phyloP scores from a whole-genome alignment of 352 stramenopile species.

The Phytophthora pinifolia region DNA sequence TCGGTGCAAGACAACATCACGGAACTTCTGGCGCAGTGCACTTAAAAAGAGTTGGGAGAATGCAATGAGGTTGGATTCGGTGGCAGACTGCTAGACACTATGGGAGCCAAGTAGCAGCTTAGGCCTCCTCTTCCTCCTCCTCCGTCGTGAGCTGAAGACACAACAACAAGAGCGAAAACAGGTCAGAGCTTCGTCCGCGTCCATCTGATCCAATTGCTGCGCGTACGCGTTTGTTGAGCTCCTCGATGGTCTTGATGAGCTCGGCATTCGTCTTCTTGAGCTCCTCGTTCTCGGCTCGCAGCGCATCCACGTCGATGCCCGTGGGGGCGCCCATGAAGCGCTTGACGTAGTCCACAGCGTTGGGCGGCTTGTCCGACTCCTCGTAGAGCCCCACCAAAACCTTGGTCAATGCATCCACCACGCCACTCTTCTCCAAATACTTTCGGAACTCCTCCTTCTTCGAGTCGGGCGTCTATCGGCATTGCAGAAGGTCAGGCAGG shows the following conservation, averaged over 20 bases:
- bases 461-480: slow-evolving; percentile 88
- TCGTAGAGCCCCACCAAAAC: slow-evolving; percentile 97
- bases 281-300: slow-evolving; percentile 89
- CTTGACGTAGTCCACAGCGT: slow-evolving; percentile 98
- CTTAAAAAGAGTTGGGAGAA: slow-evolving; percentile 25
- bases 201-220: not conserved
- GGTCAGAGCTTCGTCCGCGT: not conserved
- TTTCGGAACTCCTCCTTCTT: slow-evolving; percentile 99
- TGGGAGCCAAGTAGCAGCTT: slow-evolving; percentile 2
- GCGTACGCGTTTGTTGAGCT: slow-evolving; percentile 88
- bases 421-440: slow-evolving; percentile 97
- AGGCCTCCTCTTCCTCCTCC: slow-evolving; percentile 57
- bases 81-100: slow-evolving; percentile 20
- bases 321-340: slow-evolving; percentile 93
- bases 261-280: slow-evolving; percentile 93
- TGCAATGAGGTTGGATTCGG: slow-evolving; percentile 26
- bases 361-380: slow-evolving; percentile 94
- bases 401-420: slow-evolving; percentile 97
- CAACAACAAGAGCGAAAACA: slow-evolving; percentile 5
- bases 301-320: slow-evolving; percentile 88
- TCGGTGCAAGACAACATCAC: slow-evolving; percentile 85
- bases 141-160: slow-evolving; percentile 55
- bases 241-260: slow-evolving; percentile 89
- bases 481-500: not conserved
- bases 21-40: slow-evolving; percentile 77